phyloP scores from a whole-genome alignment of 768 basidiomycete genomes.

The Russula sp. region DNA sequence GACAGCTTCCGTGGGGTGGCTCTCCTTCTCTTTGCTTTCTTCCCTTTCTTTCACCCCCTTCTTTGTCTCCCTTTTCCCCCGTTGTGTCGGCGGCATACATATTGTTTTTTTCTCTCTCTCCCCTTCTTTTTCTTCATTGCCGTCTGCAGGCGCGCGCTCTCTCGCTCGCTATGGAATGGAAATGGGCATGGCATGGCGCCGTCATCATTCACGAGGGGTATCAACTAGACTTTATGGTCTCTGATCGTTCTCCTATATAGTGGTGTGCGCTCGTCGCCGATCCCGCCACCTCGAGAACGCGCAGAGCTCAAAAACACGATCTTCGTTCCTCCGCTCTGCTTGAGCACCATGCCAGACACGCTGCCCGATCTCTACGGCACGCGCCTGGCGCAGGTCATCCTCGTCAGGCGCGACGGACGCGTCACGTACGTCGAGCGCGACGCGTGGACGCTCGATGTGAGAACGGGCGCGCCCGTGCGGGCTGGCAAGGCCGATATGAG shows the following conservation, averaged over 20 bases:
- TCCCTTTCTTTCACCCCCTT: neutral
- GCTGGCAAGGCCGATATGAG: slow-evolving; percentile 41
- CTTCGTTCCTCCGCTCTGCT: slow-evolving; percentile 46
- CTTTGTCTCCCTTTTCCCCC: neutral
- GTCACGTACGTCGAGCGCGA: slow-evolving; percentile 69
- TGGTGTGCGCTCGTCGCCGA: slow-evolving; percentile 1
- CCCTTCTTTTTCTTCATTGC: slow-evolving; percentile 1
- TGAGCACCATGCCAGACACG: slow-evolving; percentile 14
- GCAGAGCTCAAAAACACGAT: slow-evolving; percentile 56
- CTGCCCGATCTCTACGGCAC: slow-evolving; percentile 48
- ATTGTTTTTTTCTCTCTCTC: neutral
- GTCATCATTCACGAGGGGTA: too few species aligned
- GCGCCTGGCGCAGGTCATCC: slow-evolving; percentile 62
- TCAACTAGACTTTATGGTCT: neutral
- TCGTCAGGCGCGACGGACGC: slow-evolving; percentile 51
- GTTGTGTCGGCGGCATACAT: neutral
- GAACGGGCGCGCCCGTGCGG: slow-evolving; percentile 34
- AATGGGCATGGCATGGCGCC: too few species aligned
- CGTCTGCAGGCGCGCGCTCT: neutral
- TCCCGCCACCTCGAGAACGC: slow-evolving; percentile 37
- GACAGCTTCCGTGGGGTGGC: slow-evolving; percentile 1
- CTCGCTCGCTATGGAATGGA: too few species aligned
- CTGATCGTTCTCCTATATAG: neutral
- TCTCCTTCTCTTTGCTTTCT: neutral
- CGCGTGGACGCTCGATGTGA: slow-evolving; percentile 41